Conservation (phyloP, 306 rosid genomes). For the Dalbergia cochinchinensis region DNA sequence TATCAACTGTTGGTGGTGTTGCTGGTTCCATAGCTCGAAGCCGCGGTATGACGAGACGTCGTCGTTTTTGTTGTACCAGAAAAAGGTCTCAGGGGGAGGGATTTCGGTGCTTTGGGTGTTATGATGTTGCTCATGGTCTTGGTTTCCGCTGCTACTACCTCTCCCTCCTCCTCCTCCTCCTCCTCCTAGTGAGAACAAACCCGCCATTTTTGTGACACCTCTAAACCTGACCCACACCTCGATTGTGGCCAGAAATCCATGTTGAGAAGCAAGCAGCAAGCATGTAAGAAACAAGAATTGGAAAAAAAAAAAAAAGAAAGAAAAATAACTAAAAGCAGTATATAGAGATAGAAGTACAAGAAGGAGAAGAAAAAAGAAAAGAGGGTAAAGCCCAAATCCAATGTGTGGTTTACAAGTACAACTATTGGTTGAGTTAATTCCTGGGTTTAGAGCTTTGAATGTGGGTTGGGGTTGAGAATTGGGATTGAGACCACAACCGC, state of each 20-base stretch:
- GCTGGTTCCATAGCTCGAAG: slow-evolving; percentile 71
- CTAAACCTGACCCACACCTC: slow-evolving; percentile 49
- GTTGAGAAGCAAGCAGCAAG: slow-evolving; percentile 24
- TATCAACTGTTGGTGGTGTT: slow-evolving; percentile 32
- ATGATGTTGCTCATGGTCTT: slow-evolving; percentile 14
- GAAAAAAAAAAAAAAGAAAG: background rate
- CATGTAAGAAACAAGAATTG: background rate
- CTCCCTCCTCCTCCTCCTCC: slow-evolving; percentile 43
- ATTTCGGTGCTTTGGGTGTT: slow-evolving; percentile 48
- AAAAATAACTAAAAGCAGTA: background rate
- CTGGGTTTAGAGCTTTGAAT: slow-evolving; percentile 40
- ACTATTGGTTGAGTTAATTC: slow-evolving; percentile 35
- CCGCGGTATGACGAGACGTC: slow-evolving; percentile 55
- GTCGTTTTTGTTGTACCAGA: slow-evolving; percentile 63
- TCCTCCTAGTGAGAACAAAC: slow-evolving; percentile 75
- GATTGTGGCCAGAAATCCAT: slow-evolving; percentile 66
- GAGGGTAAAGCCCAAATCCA: background rate
- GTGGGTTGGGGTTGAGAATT: slow-evolving; percentile 1
- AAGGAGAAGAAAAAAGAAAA: background rate
- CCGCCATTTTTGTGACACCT: slow-evolving; percentile 60
- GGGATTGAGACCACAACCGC: slow-evolving; percentile 4
- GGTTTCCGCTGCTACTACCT: slow-evolving; percentile 30
- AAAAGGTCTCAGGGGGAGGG: slow-evolving; percentile 54
- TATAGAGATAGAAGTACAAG: background rate
- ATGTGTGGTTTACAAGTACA: background rate